Evolutionary conservation across 140 eudicot species (phyloP), one percentile per base, ranked within the genome.

Genomic region (Ambrosia hybrid): DNA sequence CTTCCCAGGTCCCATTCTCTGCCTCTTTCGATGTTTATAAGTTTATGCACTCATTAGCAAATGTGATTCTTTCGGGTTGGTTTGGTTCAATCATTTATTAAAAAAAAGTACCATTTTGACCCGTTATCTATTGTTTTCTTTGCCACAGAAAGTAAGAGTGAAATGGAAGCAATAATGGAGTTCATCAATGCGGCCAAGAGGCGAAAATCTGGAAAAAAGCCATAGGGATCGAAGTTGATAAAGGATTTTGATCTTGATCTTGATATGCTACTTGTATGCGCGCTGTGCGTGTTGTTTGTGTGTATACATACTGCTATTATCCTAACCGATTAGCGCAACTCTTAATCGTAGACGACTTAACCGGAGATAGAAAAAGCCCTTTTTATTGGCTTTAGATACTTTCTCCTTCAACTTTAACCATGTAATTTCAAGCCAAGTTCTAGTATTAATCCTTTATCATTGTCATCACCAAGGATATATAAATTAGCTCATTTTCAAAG

Each of bases 101-200:
- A 1, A 21, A 21, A 21, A 21, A 21, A 21, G 30, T 21, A 21
- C 1, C 11, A 13, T 39, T 63, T 57, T 38, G n/a, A 38, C 21
- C 33, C 30, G 53, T 48, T 48, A 48, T 48, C 5, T 0, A 57
- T 68, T 60, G 51, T 16, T 75, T 30, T 76, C 13, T 9, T 58
- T 73, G 38, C 71, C 8, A 77, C 92, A 92, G 98, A 80, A 82
- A 82, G 89, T 87, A 37, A 88, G 92, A n/a, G n/a, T 26, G 98
- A 92, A 82, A 77, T 87, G 67, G 90, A 92, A 76, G 98, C 85
- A 64, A 83, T 92, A 56, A 74, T 85, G 83, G 98, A 89, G 67
- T 92, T 92, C 73, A 81, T 92, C 74, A 95, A 82, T 43, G 87
- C 90, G 16, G 98, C 96, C 12, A 93, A 85, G 86, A 85, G 88